Conservation (phyloP, 352 stramenopile species). For the Phytophthora pistaciae region DNA sequence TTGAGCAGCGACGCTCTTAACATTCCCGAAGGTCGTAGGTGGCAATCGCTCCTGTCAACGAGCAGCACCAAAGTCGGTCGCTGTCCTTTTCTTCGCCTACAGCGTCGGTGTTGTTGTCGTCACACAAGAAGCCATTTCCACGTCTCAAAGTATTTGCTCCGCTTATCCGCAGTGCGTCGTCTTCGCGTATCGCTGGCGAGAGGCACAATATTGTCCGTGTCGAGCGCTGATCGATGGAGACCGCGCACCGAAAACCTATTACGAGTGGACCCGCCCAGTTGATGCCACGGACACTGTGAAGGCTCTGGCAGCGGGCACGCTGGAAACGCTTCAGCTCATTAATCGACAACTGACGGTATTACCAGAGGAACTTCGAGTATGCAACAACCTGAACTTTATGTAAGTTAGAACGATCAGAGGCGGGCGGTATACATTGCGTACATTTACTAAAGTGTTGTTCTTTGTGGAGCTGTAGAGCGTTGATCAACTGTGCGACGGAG, state of each 20-base stretch:
- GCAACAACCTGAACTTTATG: constrained; percentile 47
- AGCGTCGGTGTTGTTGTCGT: constrained; percentile 20
- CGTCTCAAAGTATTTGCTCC: constrained; percentile 21
- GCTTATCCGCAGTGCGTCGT: constrained; percentile 40
- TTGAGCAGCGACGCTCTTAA: constrained; percentile 4
- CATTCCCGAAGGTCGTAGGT: background rate
- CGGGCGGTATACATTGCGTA: too few relatives aligned
- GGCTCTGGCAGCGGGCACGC: constrained; percentile 29
- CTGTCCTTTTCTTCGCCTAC: constrained; percentile 21
- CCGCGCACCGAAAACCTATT: constrained; percentile 39
- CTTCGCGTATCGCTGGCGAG: constrained; percentile 34
- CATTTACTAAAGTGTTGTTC: too few relatives aligned
- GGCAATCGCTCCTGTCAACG: constrained; percentile 14
- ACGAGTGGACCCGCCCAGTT: constrained; percentile 40
- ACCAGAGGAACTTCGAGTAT: constrained; percentile 41
- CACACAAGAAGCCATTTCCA: constrained; percentile 18
- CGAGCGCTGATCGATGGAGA: constrained; percentile 41
- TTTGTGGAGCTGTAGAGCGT: constrained; percentile 15
- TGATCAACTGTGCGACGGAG: constrained; percentile 42
- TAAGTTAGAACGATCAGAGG: too few relatives aligned
- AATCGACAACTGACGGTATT: constrained; percentile 34
- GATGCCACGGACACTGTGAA: constrained; percentile 37
- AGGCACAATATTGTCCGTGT: constrained; percentile 39
- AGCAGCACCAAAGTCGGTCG: constrained; percentile 28
- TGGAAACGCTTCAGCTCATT: constrained; percentile 46